A percentile compares a stretch with the other conserved stretches of the same genome.
These are phyloP conservation scores for Aquilaria sinensis DNA, from an alignment of 345 rosid species.

Conservation along the genomic window DNA sequence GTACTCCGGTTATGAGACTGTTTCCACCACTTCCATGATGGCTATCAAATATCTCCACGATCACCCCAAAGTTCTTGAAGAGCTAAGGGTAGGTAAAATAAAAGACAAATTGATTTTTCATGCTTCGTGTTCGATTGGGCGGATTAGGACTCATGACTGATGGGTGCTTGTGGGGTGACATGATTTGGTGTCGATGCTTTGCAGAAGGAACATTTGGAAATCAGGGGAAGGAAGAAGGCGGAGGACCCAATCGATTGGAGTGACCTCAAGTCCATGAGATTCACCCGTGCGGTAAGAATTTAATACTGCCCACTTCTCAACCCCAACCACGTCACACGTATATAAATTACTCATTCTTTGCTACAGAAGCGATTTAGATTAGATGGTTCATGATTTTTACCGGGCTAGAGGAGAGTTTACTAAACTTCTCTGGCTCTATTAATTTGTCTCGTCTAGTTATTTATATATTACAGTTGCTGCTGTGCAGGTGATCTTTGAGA, in stretches of 20 bases:
- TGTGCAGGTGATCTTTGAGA: slow-evolving; percentile 65
- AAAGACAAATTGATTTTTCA: neutral
- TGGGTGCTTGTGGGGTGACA: slow-evolving; percentile 5
- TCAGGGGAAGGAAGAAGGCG: slow-evolving; percentile 51
- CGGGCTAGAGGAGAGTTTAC: neutral
- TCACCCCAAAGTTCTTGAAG: slow-evolving; percentile 61
- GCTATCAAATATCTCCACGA: slow-evolving; percentile 83
- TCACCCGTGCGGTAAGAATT: slow-evolving; percentile 78
- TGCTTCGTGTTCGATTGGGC: neutral
- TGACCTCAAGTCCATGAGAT: slow-evolving; percentile 75
- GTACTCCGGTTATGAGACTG: slow-evolving; percentile 84
- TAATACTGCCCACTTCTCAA: too few relatives aligned
- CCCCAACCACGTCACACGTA: neutral
- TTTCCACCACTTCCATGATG: slow-evolving; percentile 91
- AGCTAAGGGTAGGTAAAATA: slow-evolving; percentile 53
- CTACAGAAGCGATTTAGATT: too few relatives aligned
- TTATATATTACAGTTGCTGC: neutral
- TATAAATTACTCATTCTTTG: neutral
- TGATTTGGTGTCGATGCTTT: neutral
- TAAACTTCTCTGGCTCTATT: slow-evolving; percentile 13
- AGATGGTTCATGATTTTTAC: neutral
- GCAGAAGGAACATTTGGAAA: slow-evolving; percentile 72
- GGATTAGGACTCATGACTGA: neutral
- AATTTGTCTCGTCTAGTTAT: too few relatives aligned
- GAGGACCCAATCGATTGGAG: slow-evolving; percentile 58